These are phyloP conservation scores for Neurospora sublineolata DNA, from an alignment of 495 filamentous ascomycete species.

Conservation along the genomic window DNA sequence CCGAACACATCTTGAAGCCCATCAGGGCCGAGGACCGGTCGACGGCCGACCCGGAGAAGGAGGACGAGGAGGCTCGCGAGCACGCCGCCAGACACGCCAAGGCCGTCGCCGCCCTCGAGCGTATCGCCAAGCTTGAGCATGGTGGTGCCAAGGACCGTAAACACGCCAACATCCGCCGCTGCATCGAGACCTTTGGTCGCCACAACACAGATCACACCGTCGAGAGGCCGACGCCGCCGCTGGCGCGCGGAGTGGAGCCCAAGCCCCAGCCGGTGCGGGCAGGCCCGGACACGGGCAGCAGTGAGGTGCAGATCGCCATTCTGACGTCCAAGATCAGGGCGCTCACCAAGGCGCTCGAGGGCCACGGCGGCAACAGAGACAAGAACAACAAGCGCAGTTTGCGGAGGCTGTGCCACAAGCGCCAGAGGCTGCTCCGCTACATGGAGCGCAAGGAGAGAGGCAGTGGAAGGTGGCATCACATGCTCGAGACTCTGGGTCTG, in stretches of 20 bases:
- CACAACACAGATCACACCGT: slow-evolving; percentile 74
- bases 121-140: slow-evolving; percentile 65
- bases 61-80: slow-evolving; percentile 20
- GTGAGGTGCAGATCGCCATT: slow-evolving; percentile 95
- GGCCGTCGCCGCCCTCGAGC: slow-evolving; percentile 54
- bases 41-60: slow-evolving; percentile 36
- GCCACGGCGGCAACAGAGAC: slow-evolving; percentile 48
- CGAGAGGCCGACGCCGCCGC: slow-evolving; percentile 35
- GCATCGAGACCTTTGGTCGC: slow-evolving; percentile 78
- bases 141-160: slow-evolving; percentile 64
- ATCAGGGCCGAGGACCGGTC: slow-evolving; percentile 22
- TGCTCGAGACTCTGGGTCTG: slow-evolving; percentile 71
- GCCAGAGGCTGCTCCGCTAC: slow-evolving; percentile 80
- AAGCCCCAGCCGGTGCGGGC: slow-evolving; percentile 52
- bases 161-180: slow-evolving; percentile 68
- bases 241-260: slow-evolving; percentile 25
- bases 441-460: slow-evolving; percentile 82
- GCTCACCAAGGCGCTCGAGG: slow-evolving; percentile 51
- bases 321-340: slow-evolving; percentile 87
- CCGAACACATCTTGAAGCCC: slow-evolving; percentile 50
- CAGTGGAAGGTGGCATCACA: slow-evolving; percentile 73
- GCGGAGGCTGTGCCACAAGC: slow-evolving; percentile 69
- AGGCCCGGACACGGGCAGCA: slow-evolving; percentile 82
- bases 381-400: slow-evolving; percentile 92
- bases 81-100: slow-evolving; percentile 39